Base-by-base conservation (phyloP, 2,329 filamentous ascomycete genomes). In the Penicillium sp. region DNA sequence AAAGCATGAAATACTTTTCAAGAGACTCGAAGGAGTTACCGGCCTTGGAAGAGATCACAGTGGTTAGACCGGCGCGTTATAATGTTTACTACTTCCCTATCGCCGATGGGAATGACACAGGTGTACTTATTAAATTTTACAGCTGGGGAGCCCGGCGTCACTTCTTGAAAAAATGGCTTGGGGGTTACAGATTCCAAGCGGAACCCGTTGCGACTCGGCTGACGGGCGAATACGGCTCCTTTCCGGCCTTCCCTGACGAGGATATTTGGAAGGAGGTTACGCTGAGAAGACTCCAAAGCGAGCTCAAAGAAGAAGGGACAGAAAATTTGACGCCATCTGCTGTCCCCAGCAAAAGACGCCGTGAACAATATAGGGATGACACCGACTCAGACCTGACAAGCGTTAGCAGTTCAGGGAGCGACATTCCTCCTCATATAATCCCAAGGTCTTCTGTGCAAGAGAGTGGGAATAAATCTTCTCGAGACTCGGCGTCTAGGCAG, bases 81-180 rank as follows among this genome's bases (percentile, higher is more conserved):
- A 42, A 5, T 28, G 42, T 52, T 8, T 24, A 47, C 33, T 57
- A 52, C 28, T 42, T 57, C 4, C 23, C 55, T 6, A 33, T 57
- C n/a, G 7, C 12, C 1, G 48, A 57, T 23, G 55, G 55, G 7
- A 42, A 38, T 1, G 21, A 47, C n/a, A 47, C 20, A 1, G 55
- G 55, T 6, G 21, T 46, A 16, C 16, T 57, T 2, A 48, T 52
- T 1, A 57, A 28, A n/a, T 43, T 20, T 2, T 20, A 28, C n/a
- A 47, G 16, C 8, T 57, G 42, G 48, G 55, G 55, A 0, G 35
- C 3, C 6, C 12, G 21, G 8, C 28, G 43, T 1, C 35, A 21
- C 35, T 57, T 57, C 3, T 16, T 52, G 21, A 57, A 57, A 21
- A 52, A 47, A 24, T 57, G 55, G 55, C 16, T 21, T 4, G 47